Conservation (phyloP, 2,329 filamentous ascomycete species). For the Fusarium acutatum region DNA sequence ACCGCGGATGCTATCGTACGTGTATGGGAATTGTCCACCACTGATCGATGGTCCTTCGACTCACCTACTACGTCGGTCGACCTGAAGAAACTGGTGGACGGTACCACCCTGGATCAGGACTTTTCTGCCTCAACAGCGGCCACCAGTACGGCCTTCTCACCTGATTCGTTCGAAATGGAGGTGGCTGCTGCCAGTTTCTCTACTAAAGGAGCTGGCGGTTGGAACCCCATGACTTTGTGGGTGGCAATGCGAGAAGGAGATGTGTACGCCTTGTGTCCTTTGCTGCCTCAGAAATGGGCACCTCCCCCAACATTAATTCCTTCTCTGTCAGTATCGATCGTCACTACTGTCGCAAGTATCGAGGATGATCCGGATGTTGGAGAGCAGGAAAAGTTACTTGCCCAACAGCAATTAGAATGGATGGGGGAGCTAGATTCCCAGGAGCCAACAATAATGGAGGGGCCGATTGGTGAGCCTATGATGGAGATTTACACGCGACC, state of each 20-base stretch:
- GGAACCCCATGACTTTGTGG: conserved; percentile 97
- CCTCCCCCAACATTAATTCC: conserved; percentile 79
- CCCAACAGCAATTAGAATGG: conserved; percentile 73
- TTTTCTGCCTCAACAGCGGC: conserved; percentile 79
- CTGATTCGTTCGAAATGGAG: conserved; percentile 92
- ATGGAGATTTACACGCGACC: conserved; percentile 67
- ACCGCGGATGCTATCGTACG: conserved; percentile 89
- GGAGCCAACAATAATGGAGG: conserved; percentile 65
- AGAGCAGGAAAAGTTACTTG: conserved; percentile 62
- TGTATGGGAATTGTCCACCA: conserved; percentile 87
- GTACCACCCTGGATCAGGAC: conserved; percentile 82
- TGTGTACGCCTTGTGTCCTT: conserved; percentile 90
- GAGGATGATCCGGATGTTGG: conserved; percentile 67
- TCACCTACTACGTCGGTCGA: conserved; percentile 85
- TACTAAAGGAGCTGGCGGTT: conserved; percentile 74
- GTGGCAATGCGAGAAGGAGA: conserved; percentile 94
- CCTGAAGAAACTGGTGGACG: conserved; percentile 87
- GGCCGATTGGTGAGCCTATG: conserved; percentile 56
- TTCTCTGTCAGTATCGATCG: conserved; percentile 82
- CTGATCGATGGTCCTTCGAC: conserved; percentile 88
- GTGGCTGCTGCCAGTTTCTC: conserved; percentile 88
- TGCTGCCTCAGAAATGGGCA: conserved; percentile 88
- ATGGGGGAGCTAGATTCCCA: conserved; percentile 72
- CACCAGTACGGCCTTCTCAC: conserved; percentile 83
- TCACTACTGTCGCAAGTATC: conserved; percentile 73